These are phyloP conservation scores for Collybiopsis luxurians DNA, from an alignment of 768 basidiomycete genomes.

Conservation along the genomic window DNA sequence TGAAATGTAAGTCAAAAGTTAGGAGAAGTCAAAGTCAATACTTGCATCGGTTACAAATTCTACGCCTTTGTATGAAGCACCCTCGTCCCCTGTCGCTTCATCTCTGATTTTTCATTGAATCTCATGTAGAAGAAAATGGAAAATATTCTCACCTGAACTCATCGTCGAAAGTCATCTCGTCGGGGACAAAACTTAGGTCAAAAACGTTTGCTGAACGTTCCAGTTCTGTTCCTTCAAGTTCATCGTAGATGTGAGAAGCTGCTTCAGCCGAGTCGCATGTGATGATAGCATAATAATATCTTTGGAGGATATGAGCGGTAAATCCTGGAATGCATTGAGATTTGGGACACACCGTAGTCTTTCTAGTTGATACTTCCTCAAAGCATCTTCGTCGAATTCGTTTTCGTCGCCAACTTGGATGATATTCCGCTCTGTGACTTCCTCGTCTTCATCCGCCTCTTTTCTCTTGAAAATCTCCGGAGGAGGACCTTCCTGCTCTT, in stretches of 20 bases:
- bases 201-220: slow-evolving; percentile 97
- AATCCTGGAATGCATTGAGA: neutral
- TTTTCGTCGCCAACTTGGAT: slow-evolving; percentile 66
- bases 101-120: slow-evolving; percentile 49
- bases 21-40: slow-evolving; percentile 6
- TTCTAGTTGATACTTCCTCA: slow-evolving; percentile 91
- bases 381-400: slow-evolving; percentile 84
- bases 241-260: slow-evolving; percentile 76
- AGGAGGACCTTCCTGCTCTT: slow-evolving; percentile 91
- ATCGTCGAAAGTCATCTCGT: slow-evolving; percentile 82
- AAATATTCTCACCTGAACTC: slow-evolving; percentile 56
- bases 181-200: slow-evolving; percentile 91
- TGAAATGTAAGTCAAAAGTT: neutral
- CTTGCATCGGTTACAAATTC: slow-evolving; percentile 93
- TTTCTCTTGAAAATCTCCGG: slow-evolving; percentile 72
- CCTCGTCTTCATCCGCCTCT: slow-evolving; percentile 40
- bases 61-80: slow-evolving; percentile 62
- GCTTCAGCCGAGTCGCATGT: slow-evolving; percentile 80
- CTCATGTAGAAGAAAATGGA: neutral
- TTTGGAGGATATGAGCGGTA: slow-evolving; percentile 26
- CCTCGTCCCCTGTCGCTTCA: slow-evolving; percentile 63
- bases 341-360: slow-evolving; percentile 67
- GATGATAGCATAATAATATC: slow-evolving; percentile 94
- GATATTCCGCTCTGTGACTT: slow-evolving; percentile 62
- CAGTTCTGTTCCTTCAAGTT: slow-evolving; percentile 92